A percentile compares a stretch with the other conserved stretches of the same genome.
Conservation (phyloP, 805 yeast species). For the Yarrowia porcina region DNA sequence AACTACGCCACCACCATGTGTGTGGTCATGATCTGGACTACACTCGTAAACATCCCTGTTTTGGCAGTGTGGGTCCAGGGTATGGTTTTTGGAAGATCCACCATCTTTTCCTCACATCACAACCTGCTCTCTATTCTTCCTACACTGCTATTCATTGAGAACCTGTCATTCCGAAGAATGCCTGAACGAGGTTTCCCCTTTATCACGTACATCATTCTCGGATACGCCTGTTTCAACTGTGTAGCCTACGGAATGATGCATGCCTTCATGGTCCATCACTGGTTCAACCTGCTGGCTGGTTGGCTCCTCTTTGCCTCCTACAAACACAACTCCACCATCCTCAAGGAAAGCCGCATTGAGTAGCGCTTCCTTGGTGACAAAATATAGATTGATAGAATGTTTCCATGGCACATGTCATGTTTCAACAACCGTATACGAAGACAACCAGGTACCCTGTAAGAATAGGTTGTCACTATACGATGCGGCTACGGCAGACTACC, state of each 20-base stretch:
- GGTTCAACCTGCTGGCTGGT: slow-evolving; percentile 54
- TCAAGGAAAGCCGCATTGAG: slow-evolving; percentile 15
- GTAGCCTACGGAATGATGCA: slow-evolving; percentile 74
- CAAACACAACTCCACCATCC: neutral
- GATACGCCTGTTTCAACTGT: slow-evolving; percentile 57
- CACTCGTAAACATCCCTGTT: slow-evolving; percentile 76
- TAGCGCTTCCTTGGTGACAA: neutral
- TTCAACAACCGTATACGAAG: neutral
- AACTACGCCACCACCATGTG: slow-evolving; percentile 64
- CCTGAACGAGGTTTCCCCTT: slow-evolving; percentile 37
- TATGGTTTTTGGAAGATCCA: slow-evolving; percentile 69
- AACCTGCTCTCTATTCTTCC: slow-evolving; percentile 76
- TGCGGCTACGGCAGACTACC: no score
- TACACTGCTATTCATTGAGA: slow-evolving; percentile 56
- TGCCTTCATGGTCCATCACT: slow-evolving; percentile 79
- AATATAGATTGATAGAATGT: neutral
- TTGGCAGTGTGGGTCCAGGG: slow-evolving; percentile 80
- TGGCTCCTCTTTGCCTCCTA: slow-evolving; percentile 30
- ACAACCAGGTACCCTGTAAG: no score
- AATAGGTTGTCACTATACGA: no score
- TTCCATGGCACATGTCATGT: neutral
- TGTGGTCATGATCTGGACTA: slow-evolving; percentile 68
- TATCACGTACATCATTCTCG: slow-evolving; percentile 42
- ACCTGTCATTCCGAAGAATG: slow-evolving; percentile 49
- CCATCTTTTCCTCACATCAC: slow-evolving; percentile 85